Percentiles rank a stretch among this genome's conserved stretches.
These are phyloP conservation scores for Phlebopus sp. DNA, from an alignment of 1,284 basidiomycete genomes.

Conservation along the genomic window DNA sequence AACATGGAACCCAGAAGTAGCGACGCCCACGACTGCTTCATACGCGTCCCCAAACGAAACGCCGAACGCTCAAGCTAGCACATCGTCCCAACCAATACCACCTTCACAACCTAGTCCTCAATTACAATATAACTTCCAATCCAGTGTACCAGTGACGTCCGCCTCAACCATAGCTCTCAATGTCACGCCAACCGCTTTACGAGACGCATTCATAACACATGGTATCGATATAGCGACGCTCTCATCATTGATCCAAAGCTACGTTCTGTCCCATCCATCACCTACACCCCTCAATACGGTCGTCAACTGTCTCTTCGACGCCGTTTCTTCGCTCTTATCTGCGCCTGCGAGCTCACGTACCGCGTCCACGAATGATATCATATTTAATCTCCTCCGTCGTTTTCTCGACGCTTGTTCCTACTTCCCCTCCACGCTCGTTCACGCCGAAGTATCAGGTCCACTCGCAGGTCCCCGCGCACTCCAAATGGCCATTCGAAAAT, in stretches of 20 bases:
- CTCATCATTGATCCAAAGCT: conserved; percentile 49
- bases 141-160: conserved; percentile 20
- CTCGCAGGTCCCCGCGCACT: conserved; percentile 50
- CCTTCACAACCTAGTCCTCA: conserved; percentile 17
- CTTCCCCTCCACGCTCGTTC: conserved; percentile 43
- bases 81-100: conserved; percentile 21
- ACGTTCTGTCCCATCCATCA: conserved; percentile 42
- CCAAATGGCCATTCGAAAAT: conserved; percentile 53
- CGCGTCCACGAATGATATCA: conserved; percentile 9
- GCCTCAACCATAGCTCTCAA: conserved; percentile 29
- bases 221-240: conserved; percentile 45
- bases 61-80: conserved; percentile 8
- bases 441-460: conserved; percentile 50
- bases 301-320: conserved; percentile 51
- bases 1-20: conserved; percentile 33
- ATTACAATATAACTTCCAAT: conserved; percentile 38
- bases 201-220: conserved; percentile 45
- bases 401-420: conserved; percentile 50
- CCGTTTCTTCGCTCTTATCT: conserved; percentile 32
- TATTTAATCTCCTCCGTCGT: conserved; percentile 39
- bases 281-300: conserved; percentile 46
- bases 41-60: conserved; percentile 30
- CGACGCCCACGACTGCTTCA: conserved; percentile 31
- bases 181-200: conserved; percentile 40
- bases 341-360: conserved; percentile 21